Base-by-base conservation (phyloP, 2,329 filamentous ascomycete species). In the Cadophora sp. region DNA sequence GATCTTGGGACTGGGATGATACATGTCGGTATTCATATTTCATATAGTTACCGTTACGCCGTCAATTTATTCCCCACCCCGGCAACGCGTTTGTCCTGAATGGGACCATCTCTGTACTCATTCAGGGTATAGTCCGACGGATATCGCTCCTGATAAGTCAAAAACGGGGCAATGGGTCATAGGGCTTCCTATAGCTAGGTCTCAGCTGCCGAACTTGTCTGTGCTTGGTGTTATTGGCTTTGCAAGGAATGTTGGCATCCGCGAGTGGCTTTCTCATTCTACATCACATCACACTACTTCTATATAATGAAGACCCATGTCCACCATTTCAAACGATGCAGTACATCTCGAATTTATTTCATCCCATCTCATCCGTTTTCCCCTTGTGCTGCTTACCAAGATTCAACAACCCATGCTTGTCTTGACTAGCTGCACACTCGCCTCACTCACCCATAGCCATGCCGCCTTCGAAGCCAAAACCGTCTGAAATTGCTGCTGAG, bases 401-500 rank as follows among this genome's bases (percentile, higher is more conserved):
- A 53, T 34, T 34, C 31, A 34, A 34, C n/a, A n/a, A n/a, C n/a
- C n/a, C 31, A 34, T 55, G 8, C 56, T 37, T 61, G n/a, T 40
- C 27, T 43, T 37, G 6, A 16, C 56, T 46, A 43, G 37, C 19
- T 59, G 46, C 37, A 34, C 31, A n/a, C 19, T n/a, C 31, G 9
- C 50, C 27, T 27, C 34, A 55, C 37, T 29, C 43, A 26, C 26
- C 34, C 40, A 66, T 31, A 31, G 64, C 37, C 55, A 89, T 89
- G 87, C 85, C 86, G 64, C 83, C 84, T 60, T 82, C 85, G 65
- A 89, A 85, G 79, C 85, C 85, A 56, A 90, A 89, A 79, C 86
- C 88, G 14, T 87, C 89, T 50, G 90, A 93, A 72, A 87, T 93
- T 64, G 91, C 91, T 65, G 86, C 88, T 29, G 90, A 92, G 77